Evolutionary conservation across 1,284 basidiomycete species (phyloP), one percentile per base, ranked within the genome.

Genomic region (Apiotrichum domesticum): DNA sequence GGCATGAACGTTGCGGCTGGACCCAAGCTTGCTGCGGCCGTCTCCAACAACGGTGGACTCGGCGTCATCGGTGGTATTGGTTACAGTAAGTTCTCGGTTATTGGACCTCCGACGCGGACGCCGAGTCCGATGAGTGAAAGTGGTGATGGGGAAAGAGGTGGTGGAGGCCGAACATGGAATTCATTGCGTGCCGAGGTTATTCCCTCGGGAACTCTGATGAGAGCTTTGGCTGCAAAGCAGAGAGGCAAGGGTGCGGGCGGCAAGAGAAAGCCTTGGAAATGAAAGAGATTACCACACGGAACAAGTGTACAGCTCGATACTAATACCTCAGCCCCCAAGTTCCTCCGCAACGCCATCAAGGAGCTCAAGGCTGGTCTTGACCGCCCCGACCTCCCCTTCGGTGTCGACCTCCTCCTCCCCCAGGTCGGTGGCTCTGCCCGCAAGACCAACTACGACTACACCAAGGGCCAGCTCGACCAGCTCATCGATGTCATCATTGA

Each of bases 1-100:
- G 87, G 87, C 21, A 90, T 91, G 89, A 90, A 91, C 69, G 86
- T 89, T 15, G 88, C 88, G 40, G 87, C 90, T 49, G 90, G 90
- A 14, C 88, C 90, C 15, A 87, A 89, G 71, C 82, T 92, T 15
- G 78, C 88, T 15, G 90, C 90, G 46, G 90, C 88, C 41, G 74
- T 76, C 10, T 74, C 76, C 7, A 93, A 92, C 67, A 90, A 88
- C 50, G 88, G 88, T 46, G 90, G 90, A 51, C 70, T 94, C 37
- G 90, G 90, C 58, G 88, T 92, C 56, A 88, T 94, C 61, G 90
- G 90, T 52, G 90, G 90, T 54, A 78, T 88, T 39, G 87, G 88
- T 21, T 21, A 21, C 21, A 21, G 2, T 88, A 86, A 67, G 88
- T 35, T 7, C 10, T 34, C 8, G 33, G 32, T 7, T 33, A 21